phyloP scores from a whole-genome alignment of 139 green algal species.

The Desmodesmus armatus region DNA sequence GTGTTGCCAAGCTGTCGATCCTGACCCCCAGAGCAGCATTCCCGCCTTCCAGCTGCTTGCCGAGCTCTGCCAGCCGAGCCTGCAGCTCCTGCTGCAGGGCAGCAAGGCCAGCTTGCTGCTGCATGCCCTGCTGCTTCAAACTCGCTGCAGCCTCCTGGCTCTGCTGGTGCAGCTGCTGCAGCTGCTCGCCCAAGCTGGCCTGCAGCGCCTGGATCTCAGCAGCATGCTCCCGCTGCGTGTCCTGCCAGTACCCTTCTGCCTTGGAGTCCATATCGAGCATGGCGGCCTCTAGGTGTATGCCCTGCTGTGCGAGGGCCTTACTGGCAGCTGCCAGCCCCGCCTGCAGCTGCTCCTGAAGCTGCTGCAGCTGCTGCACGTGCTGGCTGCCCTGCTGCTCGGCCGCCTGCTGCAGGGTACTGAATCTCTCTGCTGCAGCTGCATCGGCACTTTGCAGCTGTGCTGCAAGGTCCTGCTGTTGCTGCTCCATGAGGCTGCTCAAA shows the following conservation, averaged over 20 bases:
- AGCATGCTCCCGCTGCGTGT: no score
- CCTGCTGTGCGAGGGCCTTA: no score
- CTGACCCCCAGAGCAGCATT: neutral
- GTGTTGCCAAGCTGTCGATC: neutral
- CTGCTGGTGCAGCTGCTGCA: neutral
- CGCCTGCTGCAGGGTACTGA: neutral
- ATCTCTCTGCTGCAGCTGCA: neutral
- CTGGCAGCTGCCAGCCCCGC: neutral
- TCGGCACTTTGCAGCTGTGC: neutral
- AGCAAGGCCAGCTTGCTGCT: neutral
- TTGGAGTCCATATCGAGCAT: no score
- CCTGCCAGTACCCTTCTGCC: no score
- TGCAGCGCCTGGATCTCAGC: no score
- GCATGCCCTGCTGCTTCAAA: neutral
- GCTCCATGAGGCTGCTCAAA: neutral
- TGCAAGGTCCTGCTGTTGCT: neutral
- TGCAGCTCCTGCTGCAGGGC: conserved; percentile 12
- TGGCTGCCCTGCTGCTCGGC: no score
- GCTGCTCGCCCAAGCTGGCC: neutral
- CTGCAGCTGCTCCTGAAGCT: neutral
- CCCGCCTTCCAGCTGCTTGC: conserved; percentile 7
- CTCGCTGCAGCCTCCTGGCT: neutral
- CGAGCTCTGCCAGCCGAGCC: neutral
- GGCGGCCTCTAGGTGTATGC: no score
- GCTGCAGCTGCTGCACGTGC: no score